A percentile compares a stretch with the other conserved stretches of the same genome.
Evolutionary conservation across 75 land plant genomes (phyloP).

Genomic region (Chamaecyparis obtusa): DNA sequence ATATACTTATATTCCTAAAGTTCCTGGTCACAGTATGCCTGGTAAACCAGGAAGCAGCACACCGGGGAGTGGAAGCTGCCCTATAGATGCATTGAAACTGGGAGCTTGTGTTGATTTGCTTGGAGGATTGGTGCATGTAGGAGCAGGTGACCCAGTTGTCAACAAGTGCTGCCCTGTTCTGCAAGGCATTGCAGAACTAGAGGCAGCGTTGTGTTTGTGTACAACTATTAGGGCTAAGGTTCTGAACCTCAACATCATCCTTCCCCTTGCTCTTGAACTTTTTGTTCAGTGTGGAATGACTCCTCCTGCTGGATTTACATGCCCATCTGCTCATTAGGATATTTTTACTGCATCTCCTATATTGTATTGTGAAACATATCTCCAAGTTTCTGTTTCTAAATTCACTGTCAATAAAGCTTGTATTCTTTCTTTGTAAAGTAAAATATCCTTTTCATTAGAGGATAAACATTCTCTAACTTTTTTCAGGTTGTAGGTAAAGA

Average conservation of each 20-base stretch:
- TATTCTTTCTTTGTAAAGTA: too few species aligned
- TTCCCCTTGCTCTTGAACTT: too few species aligned
- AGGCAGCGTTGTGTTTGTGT: constrained; percentile 16
- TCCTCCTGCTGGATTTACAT: constrained; percentile 29
- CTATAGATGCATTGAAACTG: constrained; percentile 48
- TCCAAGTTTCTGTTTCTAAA: too few species aligned
- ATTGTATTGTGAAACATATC: too few species aligned
- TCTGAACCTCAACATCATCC: too few species aligned
- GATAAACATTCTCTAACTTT: too few species aligned
- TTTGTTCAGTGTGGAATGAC: constrained; percentile 28
- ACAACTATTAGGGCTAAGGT: too few species aligned
- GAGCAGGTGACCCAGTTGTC: constrained; percentile 36
- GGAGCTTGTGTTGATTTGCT: constrained; percentile 53
- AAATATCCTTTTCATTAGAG: too few species aligned
- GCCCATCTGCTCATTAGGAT: constrained; percentile 17
- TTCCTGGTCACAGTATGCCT: background rate
- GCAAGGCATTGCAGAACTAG: constrained; percentile 35
- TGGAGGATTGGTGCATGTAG: constrained; percentile 46
- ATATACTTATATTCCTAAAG: background rate
- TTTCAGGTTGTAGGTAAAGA: too few species aligned
- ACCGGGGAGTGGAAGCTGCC: constrained; percentile 25
- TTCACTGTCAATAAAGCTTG: too few species aligned
- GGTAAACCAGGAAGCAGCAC: background rate
- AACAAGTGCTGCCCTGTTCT: constrained; percentile 47
- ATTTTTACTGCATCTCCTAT: too few species aligned